These are phyloP conservation scores for Trichoderma sp. DNA, from an alignment of 2,329 filamentous ascomycete species.

Conservation along the genomic window DNA sequence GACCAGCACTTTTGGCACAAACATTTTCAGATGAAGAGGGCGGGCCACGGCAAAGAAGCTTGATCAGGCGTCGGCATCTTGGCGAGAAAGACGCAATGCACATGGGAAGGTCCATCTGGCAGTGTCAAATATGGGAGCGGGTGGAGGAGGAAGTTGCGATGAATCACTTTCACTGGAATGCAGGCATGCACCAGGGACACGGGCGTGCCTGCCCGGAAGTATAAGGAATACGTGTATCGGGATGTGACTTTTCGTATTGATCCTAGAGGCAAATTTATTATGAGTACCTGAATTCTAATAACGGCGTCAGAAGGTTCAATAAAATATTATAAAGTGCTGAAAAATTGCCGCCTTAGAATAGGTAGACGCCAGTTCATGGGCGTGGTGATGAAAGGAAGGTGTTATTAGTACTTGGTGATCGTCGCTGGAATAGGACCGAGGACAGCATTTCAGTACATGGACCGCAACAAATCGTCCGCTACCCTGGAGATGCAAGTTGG, in stretches of 20 bases:
- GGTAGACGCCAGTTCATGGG: not conserved
- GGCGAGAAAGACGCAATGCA: slow-evolving; percentile 3
- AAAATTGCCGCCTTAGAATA: not conserved
- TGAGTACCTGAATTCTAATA: not conserved
- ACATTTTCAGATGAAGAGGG: slow-evolving; percentile 29
- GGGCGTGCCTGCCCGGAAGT: not conserved
- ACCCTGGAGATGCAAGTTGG: not conserved
- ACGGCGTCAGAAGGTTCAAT: not conserved
- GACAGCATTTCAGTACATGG: not conserved
- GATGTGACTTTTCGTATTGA: not conserved
- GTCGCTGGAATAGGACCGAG: not conserved
- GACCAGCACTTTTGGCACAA: slow-evolving; percentile 26
- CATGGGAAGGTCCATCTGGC: not conserved
- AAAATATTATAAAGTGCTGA: no score
- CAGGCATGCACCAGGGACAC: not conserved
- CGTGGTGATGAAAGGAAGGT: not conserved
- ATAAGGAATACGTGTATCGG: not conserved
- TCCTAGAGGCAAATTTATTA: not conserved
- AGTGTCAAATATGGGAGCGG: not conserved
- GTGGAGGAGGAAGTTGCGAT: slow-evolving; percentile 19
- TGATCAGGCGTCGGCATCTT: not conserved
- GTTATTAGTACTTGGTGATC: not conserved
- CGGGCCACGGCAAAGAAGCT: not conserved
- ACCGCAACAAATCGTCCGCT: not conserved
- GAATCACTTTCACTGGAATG: not conserved